Evolutionary conservation across 106 monocot species (phyloP), one percentile per base, ranked within the genome.

Genomic region (Alisma plantagoaquatica): DNA sequence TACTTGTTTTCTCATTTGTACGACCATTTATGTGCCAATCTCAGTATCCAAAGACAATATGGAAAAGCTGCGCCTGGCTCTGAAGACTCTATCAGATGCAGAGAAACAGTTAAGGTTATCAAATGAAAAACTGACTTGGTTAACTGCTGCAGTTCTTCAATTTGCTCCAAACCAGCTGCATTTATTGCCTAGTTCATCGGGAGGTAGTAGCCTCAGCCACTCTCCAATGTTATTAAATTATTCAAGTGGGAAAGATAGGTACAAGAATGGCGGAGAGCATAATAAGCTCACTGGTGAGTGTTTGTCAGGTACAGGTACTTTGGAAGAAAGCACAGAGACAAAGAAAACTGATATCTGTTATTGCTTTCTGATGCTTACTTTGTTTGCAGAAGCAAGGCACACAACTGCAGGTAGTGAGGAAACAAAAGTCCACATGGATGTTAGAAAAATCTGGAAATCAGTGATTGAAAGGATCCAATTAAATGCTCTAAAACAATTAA

Each of bases 111-210:
- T 96, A 47, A 75, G 84, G 62, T 21, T 69, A 43, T 89, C 96
- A 15, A 84, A 76, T 74, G 96, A 96, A 58, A 88, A 96, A 67
- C 61, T 78, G 68, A 96, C 96, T 29, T 96, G 96, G 96, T 78
- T 96, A 32, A 96, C 89, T 16, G 88, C 96, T 64, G 77, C 96
- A 41, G 61, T 96, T 4, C 84, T 96, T 69, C 96, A 96, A 64
- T 81, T 96, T 71, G 84, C 84, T 69, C 84, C 96, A 17, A 84
- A 89, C 42, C 76, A 84, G 25, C 80, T 73, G 54, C 78, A 88
- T 51, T 62, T 73, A 35, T 30, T 75, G 33, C 83, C 78, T 43
- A 66, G 51, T 66, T 80, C 73, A 20, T 62, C 81, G 10, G 21
- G 54, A 51, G 68, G 72, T 1, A 33, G 65, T 53, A 82, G 70